These are phyloP conservation scores for Torrubiella hemipterigena DNA, from an alignment of 2,329 filamentous ascomycete genomes.

Conservation along the genomic window DNA sequence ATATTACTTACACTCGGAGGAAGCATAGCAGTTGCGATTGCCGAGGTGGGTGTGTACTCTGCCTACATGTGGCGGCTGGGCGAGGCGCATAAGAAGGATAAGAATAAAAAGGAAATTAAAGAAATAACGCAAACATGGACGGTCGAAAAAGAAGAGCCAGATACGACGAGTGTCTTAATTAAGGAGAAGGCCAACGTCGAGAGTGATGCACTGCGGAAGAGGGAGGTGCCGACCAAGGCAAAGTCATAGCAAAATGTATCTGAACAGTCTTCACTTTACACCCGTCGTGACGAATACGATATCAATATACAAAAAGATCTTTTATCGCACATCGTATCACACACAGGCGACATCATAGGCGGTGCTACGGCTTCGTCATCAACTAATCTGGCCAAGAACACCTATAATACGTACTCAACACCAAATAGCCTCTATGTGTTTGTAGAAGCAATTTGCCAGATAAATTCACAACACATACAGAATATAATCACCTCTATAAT, in stretches of 20 bases:
- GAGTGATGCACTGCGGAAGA: no score
- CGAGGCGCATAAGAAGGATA: slow-evolving; percentile 54
- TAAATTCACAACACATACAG: no score
- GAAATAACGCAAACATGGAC: slow-evolving; percentile 64
- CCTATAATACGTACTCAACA: no score
- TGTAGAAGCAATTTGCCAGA: not conserved
- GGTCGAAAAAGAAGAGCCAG: slow-evolving; percentile 27
- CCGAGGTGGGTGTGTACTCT: slow-evolving; percentile 66
- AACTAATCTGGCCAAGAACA: no score
- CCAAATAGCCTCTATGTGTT: slow-evolving; percentile 1
- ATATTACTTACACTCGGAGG: slow-evolving; percentile 62
- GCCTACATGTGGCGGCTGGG: slow-evolving; percentile 62
- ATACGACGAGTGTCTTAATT: slow-evolving; percentile 13
- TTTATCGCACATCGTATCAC: no score
- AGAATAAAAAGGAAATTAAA: slow-evolving; percentile 49
- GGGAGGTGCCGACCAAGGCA: not conserved
- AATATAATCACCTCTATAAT: no score
- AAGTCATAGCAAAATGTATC: not conserved
- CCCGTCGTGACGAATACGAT: no score
- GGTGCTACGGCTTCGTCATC: no score
- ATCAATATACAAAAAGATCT: no score
- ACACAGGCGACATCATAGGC: no score
- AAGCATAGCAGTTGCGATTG: slow-evolving; percentile 56
- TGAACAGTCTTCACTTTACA: no score
- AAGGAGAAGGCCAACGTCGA: slow-evolving; percentile 9